Conservation (phyloP, 176 grass and related monocot genomes). For the Eragrostis nindensis region DNA sequence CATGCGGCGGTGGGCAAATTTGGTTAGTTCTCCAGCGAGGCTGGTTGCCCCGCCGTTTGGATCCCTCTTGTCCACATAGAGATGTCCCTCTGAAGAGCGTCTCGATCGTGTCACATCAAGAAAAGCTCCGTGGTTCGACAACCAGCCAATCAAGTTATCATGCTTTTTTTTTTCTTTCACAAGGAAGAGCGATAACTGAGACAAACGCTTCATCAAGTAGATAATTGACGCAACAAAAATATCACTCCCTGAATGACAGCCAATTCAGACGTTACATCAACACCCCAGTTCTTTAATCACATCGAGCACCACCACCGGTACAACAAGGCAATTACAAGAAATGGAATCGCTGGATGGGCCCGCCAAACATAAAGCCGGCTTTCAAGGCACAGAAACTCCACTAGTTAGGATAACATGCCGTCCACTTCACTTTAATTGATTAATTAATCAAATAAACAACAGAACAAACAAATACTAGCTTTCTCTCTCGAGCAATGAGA, state of each 20-base stretch:
- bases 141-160: background rate
- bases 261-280: slow-evolving; percentile 7
- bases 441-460: slow-evolving; percentile 5
- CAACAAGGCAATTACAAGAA: background rate
- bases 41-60: background rate
- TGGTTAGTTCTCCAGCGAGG: too few species aligned
- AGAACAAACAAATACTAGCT: slow-evolving; percentile 23
- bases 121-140: slow-evolving; percentile 25
- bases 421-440: slow-evolving; percentile 39
- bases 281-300: slow-evolving; percentile 31
- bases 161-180: background rate
- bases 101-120: background rate
- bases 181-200: background rate
- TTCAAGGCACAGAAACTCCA: slow-evolving; percentile 43
- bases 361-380: slow-evolving; percentile 27
- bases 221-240: slow-evolving; percentile 10
- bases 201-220: background rate
- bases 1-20: background rate
- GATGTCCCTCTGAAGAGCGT: slow-evolving; percentile 16
- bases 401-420: slow-evolving; percentile 34
- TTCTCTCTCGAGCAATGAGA: background rate
- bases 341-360: background rate
- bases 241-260: background rate
- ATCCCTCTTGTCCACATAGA: background rate
- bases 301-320: background rate